Conservation (phyloP, 1,284 basidiomycete species). For the Mycosarcoma mackinlayi region DNA sequence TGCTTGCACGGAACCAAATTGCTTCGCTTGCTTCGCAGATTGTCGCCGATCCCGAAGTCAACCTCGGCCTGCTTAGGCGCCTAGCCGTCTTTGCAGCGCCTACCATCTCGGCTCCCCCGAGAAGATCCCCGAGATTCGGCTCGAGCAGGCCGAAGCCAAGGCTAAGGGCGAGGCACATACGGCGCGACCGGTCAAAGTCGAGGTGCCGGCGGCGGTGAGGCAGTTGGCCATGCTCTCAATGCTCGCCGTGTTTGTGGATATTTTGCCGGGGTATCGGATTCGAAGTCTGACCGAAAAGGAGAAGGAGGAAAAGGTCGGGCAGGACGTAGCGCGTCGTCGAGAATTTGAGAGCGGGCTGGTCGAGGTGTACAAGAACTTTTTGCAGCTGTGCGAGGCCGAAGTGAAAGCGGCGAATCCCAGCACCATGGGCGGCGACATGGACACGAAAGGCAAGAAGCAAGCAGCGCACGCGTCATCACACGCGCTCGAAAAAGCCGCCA, state of each 20-base stretch:
- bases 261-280: conserved; percentile 84
- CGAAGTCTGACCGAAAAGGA: conserved; percentile 89
- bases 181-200: conserved; percentile 31
- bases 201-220: conserved; percentile 83
- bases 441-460: conserved; percentile 7
- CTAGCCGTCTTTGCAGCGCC: conserved; percentile 52
- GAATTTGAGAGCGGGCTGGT: conserved; percentile 98
- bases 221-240: conserved; percentile 90
- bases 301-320: conserved; percentile 90
- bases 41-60: conserved; percentile 63
- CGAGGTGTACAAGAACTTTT: conserved; percentile 85
- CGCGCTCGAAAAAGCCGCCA: conserved; percentile 68
- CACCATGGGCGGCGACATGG: too few species aligned
- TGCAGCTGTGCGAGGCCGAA: conserved; percentile 86
- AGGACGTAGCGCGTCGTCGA: conserved; percentile 87
- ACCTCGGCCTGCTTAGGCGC: conserved; percentile 56
- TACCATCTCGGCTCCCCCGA: conserved; percentile 46
- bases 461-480: too few species aligned
- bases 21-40: conserved; percentile 63
- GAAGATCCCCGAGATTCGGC: conserved; percentile 29
- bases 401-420: conserved; percentile 76
- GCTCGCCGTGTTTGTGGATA: conserved; percentile 93
- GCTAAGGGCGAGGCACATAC: conserved; percentile 68
- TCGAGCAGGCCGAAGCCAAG: conserved; percentile 58
- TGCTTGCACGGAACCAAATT: conserved; percentile 66